Conservation (phyloP, 179 eudicot genomes). For the Patellifolia procumbens region DNA sequence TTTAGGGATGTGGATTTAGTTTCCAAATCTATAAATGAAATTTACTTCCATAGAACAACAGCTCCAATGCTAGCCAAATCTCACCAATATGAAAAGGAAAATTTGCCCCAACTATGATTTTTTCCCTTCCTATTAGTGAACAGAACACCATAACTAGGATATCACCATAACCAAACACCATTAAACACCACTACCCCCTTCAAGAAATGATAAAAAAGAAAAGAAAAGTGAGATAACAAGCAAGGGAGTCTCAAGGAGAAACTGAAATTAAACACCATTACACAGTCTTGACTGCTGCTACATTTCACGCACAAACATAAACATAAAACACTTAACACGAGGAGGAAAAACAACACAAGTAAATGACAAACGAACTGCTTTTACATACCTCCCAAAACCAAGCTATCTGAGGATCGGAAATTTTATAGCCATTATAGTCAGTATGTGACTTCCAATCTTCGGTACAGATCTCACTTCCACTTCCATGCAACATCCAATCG, state of each 20-base stretch:
- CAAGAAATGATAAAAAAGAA: neutral
- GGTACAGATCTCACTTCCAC: constrained; percentile 59
- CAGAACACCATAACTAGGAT: neutral
- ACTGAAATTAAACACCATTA: neutral
- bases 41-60: neutral
- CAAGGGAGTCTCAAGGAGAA: neutral
- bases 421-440: constrained; percentile 69
- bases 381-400: constrained; percentile 98
- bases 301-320: neutral
- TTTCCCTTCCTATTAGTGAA: neutral
- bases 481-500: constrained; percentile 82
- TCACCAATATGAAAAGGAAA: neutral
- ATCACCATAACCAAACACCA: neutral
- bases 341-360: neutral
- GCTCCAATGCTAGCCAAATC: neutral
- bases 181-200: neutral
- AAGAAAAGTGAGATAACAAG: neutral
- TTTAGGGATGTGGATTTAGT: neutral
- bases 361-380: constrained; percentile 5
- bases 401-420: constrained; percentile 67
- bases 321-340: neutral
- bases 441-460: constrained; percentile 95
- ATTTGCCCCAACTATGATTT: neutral
- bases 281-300: neutral
- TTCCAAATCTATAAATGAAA: too few species aligned